These are phyloP conservation scores for Wallacemonas rigidus DNA, from an alignment of 208 protist genomes.

Conservation along the genomic window DNA sequence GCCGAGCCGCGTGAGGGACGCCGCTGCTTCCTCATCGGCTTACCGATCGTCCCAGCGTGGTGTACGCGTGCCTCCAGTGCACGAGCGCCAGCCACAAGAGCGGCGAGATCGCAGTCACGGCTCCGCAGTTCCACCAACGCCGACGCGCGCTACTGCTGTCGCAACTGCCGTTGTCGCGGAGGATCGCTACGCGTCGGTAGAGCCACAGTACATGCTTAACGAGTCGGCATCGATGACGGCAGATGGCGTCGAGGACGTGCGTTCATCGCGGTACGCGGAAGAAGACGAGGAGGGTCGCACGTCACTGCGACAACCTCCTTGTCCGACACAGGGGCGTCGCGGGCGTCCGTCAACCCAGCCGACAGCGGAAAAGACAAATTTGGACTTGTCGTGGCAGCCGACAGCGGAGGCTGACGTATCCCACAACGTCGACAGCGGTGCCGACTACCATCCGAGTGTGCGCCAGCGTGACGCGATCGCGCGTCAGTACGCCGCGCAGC, in stretches of 20 bases:
- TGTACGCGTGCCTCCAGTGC: too few relatives aligned
- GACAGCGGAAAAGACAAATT: background rate
- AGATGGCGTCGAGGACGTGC: background rate
- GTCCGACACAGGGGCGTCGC: conserved; percentile 1
- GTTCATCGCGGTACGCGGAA: background rate
- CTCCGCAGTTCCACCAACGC: background rate
- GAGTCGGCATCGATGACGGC: background rate
- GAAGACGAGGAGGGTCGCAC: background rate
- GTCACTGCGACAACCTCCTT: background rate
- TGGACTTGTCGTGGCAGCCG: conserved; percentile 11
- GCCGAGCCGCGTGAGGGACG: too few relatives aligned
- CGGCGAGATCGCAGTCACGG: background rate
- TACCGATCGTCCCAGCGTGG: too few relatives aligned
- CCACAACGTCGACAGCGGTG: conserved; percentile 8
- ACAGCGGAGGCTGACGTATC: conserved; percentile 3
- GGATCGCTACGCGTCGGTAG: background rate
- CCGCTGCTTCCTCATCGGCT: too few relatives aligned
- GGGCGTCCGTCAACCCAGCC: conserved; percentile 4
- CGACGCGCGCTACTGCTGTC: conserved; percentile 3
- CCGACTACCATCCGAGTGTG: conserved; percentile 6
- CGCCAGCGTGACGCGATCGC: background rate
- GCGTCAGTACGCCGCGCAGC: conserved; percentile 18
- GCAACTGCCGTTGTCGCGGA: conserved; percentile 7
- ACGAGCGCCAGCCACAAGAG: too few relatives aligned
- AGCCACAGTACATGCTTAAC: background rate